Evolutionary conservation across 352 stramenopile genomes (phyloP), one percentile per base, ranked within the genome.

Genomic region (Aphanomyces euteiches): DNA sequence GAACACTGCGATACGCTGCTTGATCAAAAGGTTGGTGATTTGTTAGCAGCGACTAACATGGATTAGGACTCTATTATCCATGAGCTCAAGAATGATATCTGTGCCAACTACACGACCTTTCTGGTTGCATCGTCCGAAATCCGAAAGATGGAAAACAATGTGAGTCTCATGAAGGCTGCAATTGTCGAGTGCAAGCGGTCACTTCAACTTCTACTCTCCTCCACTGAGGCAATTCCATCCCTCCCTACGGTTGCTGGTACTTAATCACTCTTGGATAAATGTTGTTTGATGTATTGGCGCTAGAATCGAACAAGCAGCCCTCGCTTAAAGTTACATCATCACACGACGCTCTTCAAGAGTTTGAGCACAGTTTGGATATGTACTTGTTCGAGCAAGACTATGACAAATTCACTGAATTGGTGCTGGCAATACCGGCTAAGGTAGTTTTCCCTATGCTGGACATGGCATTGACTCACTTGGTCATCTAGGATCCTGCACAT

Each of bases 71-170:
- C 86, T 65, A 92, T 84, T n/a, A 92, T 91, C 45, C 83, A 92
- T 17, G 84, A 89, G 38, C 73, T 94, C 38, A 92, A 94, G 60
- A 77, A 90, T 45, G 84, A 92, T 58, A 94, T 94, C 65, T 90
- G 83, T 43, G 79, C 78, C 12, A 92, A 90, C 69, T 92, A 94
- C 74, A 84, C 78, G 15, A 88, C 86, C 8, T 94, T 94, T 67
- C 90, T 94, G 37, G 77, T 74, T 4, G 83, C 84, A 7, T 81
- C 83, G 7, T 72, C 77, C 3, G 84, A 94, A 72, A 92, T 90
- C 56, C 90, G 90, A 69, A 86, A 74, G 6, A 92, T 94, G 82
- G 86, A 94, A 50, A 92, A 91, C 68, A 92, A 84, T 58, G 84
- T 94, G 6, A 91, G 83, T 48, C 81, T 91, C 65, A 76, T 94